Conservation (phyloP, 495 filamentous ascomycete genomes). For the Achaetomiella virescens region DNA sequence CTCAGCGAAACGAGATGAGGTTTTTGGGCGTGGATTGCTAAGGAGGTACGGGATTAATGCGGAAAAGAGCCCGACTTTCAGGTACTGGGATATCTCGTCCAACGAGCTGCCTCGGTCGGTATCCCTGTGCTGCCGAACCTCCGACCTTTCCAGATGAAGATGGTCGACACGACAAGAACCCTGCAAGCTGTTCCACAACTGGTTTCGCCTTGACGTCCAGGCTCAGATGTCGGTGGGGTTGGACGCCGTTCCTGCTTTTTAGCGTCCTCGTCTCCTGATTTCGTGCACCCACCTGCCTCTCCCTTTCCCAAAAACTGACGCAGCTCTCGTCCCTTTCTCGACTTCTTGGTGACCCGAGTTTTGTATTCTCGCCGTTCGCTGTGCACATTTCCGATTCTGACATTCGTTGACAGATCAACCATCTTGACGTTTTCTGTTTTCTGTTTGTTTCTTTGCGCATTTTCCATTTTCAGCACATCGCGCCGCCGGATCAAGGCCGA, state of each 20-base stretch:
- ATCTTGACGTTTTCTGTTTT: conserved; percentile 22
- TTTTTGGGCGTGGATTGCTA: neutral
- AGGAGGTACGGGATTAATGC: neutral
- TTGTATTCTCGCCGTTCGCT: conserved; percentile 12
- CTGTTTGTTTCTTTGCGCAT: conserved; percentile 8
- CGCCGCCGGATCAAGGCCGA: neutral
- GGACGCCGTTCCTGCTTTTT: neutral
- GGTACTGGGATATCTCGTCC: conserved; percentile 3
- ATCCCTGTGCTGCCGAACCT: neutral
- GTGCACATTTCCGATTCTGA: conserved; percentile 22
- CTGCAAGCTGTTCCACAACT: conserved; percentile 2
- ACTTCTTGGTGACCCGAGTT: conserved; percentile 9
- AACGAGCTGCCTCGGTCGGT: neutral
- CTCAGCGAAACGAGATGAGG: conserved; percentile 10
- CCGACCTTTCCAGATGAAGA: neutral
- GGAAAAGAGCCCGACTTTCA: neutral
- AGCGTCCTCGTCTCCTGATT: conserved; percentile 2
- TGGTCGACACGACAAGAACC: neutral
- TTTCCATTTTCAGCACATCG: neutral
- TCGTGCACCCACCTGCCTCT: neutral
- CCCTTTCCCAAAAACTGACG: neutral
- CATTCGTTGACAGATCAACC: conserved; percentile 31
- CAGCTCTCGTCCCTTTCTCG: conserved; percentile 8
- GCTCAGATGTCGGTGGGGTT: neutral
- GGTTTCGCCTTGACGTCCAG: neutral